Conservation (phyloP, 176 grass and related monocot genomes). For the Juncus inflexus region DNA sequence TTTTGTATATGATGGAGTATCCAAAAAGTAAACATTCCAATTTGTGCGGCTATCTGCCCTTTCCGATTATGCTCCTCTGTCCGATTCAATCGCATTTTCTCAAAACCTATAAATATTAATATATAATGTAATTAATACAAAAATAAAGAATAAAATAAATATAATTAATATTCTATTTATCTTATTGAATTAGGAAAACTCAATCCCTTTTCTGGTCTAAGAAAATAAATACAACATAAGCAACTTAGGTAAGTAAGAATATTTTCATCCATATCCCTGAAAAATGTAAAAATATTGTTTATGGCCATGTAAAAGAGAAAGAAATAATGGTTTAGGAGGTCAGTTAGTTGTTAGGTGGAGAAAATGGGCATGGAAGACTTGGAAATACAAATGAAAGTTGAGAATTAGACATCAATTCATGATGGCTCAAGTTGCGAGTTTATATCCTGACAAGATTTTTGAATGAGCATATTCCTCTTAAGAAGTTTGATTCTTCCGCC, state of each 20-base stretch:
- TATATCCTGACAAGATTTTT: slow-evolving; percentile 71
- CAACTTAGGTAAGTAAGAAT: slow-evolving; percentile 60
- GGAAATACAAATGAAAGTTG: slow-evolving; percentile 39
- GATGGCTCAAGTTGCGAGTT: slow-evolving; percentile 44
- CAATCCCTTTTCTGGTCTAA: too few species aligned
- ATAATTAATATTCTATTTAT: too few species aligned
- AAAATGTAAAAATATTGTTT: background rate
- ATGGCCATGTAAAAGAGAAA: background rate
- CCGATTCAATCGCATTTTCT: too few species aligned
- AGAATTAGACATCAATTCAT: slow-evolving; percentile 65
- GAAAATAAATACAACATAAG: background rate
- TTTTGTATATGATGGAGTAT: too few species aligned
- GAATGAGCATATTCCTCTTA: slow-evolving; percentile 43
- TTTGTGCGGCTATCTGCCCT: too few species aligned
- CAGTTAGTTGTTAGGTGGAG: slow-evolving; percentile 50
- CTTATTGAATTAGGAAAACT: too few species aligned
- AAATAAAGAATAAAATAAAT: too few species aligned
- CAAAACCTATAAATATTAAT: too few species aligned
- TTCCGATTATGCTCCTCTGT: too few species aligned
- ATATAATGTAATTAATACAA: too few species aligned
- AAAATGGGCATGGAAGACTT: slow-evolving; percentile 57
- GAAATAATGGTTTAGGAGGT: slow-evolving; percentile 43
- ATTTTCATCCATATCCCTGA: background rate
- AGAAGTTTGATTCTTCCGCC: slow-evolving; percentile 36
- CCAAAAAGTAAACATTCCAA: too few species aligned